phyloP scores from a whole-genome alignment of 257 asterid species.

The Striga asiatica region DNA sequence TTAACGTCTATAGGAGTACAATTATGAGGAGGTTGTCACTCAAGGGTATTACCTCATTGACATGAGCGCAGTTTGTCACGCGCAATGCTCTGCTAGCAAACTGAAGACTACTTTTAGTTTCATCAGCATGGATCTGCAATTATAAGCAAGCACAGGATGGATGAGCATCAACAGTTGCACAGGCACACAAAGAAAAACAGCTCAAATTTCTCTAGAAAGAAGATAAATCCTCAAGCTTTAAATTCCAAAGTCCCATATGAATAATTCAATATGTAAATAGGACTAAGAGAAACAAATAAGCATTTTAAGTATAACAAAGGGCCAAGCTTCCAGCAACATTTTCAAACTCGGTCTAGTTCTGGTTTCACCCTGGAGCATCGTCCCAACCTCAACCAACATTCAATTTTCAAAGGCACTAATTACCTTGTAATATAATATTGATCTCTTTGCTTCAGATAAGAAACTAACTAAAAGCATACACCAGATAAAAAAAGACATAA shows the following conservation, averaged over 20 bases:
- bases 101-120: conserved; percentile 97
- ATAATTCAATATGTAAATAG: conserved; percentile 8
- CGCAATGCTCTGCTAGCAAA: conserved; percentile 97
- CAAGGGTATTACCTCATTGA: conserved; percentile 64
- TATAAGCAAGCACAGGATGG: conserved; percentile 6
- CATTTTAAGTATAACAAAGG: not conserved
- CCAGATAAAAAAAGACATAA: no score
- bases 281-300: not conserved
- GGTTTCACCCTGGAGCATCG: not conserved
- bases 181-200: conserved; percentile 5
- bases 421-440: no score
- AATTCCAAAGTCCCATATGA: not conserved
- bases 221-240: not conserved
- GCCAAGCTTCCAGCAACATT: not conserved
- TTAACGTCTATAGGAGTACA: conserved; percentile 8
- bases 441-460: no score
- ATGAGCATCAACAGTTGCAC: not conserved
- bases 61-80: conserved; percentile 90
- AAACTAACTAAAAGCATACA: no score
- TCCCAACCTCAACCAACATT: not conserved
- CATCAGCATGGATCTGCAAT: conserved; percentile 88
- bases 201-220: not conserved
- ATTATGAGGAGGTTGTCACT: conserved; percentile 13
- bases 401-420: not conserved
- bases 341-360: no score